These are phyloP conservation scores for Suillus lakei DNA, from an alignment of 768 basidiomycete species.

Conservation along the genomic window DNA sequence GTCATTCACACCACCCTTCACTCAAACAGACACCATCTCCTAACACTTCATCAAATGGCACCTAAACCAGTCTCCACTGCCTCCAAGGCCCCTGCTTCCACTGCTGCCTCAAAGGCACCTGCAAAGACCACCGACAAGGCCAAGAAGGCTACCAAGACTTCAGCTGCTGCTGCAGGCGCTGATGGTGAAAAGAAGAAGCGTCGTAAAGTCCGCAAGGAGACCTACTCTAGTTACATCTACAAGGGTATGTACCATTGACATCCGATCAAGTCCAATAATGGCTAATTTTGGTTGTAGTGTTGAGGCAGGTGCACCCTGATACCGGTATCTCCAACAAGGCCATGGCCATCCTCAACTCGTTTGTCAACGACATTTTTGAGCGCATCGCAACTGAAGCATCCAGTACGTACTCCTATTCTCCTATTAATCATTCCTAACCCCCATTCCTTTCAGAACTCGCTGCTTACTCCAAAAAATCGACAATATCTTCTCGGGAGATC, in stretches of 20 bases:
- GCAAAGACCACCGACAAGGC: slow-evolving; percentile 46
- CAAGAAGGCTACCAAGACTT: slow-evolving; percentile 65
- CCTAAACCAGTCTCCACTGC: slow-evolving; percentile 85
- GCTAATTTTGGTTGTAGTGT: slow-evolving; percentile 61
- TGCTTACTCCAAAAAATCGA: slow-evolving; percentile 98
- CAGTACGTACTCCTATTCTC: slow-evolving; percentile 51
- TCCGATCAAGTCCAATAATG: too few relatives aligned
- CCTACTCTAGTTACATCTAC: slow-evolving; percentile 95
- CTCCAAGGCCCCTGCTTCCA: slow-evolving; percentile 63
- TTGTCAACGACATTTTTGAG: slow-evolving; percentile 96
- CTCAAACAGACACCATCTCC: slow-evolving; percentile 13
- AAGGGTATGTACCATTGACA: slow-evolving; percentile 55
- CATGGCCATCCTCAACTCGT: slow-evolving; percentile 95
- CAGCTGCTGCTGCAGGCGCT: slow-evolving; percentile 52
- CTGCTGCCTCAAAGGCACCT: slow-evolving; percentile 45
- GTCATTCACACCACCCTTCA: background rate
- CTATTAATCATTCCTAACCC: background rate
- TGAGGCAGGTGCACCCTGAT: slow-evolving; percentile 97
- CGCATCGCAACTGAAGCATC: slow-evolving; percentile 90
- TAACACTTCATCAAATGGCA: slow-evolving; percentile 46
- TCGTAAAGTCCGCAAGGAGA: slow-evolving; percentile 89
- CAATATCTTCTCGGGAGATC: slow-evolving; percentile 98
- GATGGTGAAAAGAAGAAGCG: slow-evolving; percentile 88
- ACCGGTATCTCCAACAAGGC: slow-evolving; percentile 99
- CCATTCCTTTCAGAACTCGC: slow-evolving; percentile 73